A percentile compares a stretch with the other conserved stretches of the same genome.
These are phyloP conservation scores for Sclerotinia sclerotiorum DNA, from an alignment of 2,329 filamentous ascomycete genomes.

Conservation along the genomic window DNA sequence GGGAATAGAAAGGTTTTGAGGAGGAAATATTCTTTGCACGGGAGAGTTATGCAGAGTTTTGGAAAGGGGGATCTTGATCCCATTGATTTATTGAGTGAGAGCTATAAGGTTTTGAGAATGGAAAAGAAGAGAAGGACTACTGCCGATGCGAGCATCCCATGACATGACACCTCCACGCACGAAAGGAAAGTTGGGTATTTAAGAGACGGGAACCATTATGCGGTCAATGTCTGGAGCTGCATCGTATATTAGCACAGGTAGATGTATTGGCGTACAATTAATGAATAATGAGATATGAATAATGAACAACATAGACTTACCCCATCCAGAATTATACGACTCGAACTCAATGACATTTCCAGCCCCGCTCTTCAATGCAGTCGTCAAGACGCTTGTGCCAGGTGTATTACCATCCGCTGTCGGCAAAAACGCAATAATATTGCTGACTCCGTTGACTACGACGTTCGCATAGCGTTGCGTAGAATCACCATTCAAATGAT, in stretches of 20 bases:
- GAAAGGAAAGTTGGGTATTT: not conserved
- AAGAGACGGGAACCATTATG: slow-evolving; percentile 52
- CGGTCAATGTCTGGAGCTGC: slow-evolving; percentile 54
- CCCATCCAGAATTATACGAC: slow-evolving; percentile 44
- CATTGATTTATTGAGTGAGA: slow-evolving; percentile 33
- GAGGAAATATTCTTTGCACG: slow-evolving; percentile 30
- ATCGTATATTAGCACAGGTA: slow-evolving; percentile 24
- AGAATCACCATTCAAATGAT: slow-evolving; percentile 57
- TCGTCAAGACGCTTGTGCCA: slow-evolving; percentile 49
- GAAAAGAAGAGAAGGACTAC: slow-evolving; percentile 20
- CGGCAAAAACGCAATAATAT: slow-evolving; percentile 56
- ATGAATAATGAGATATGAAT: not conserved
- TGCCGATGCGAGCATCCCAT: not conserved
- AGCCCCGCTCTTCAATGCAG: slow-evolving; percentile 48
- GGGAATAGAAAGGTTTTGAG: slow-evolving; percentile 29
- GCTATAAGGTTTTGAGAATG: slow-evolving; percentile 24
- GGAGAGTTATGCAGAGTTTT: slow-evolving; percentile 31
- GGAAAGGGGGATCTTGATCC: slow-evolving; percentile 19
- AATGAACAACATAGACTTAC: slow-evolving; percentile 32
- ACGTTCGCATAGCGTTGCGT: slow-evolving; percentile 54
- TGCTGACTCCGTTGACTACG: slow-evolving; percentile 53
- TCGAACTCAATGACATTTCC: slow-evolving; percentile 52
- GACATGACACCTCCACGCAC: not conserved
- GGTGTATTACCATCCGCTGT: slow-evolving; percentile 47
- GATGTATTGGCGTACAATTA: not conserved